These are phyloP conservation scores for Debaryomycetaceae sp. DNA, from an alignment of 1,139 yeast genomes.

Conservation along the genomic window DNA sequence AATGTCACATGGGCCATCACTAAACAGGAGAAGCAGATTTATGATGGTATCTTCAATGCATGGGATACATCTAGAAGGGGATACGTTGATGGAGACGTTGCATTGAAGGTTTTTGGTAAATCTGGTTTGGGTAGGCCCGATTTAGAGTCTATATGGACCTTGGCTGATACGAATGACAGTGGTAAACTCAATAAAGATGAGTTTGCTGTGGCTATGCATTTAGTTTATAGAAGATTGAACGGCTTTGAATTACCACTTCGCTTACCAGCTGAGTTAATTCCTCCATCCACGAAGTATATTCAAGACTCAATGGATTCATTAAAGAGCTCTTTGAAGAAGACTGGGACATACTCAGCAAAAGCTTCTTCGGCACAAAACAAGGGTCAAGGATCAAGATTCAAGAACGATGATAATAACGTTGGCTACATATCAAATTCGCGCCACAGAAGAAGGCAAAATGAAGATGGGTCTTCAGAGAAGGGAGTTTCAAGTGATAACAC, in stretches of 20 bases:
- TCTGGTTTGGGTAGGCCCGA: slow-evolving; percentile 85
- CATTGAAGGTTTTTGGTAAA: slow-evolving; percentile 83
- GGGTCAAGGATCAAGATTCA: slow-evolving; percentile 56
- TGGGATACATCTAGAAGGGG: slow-evolving; percentile 78
- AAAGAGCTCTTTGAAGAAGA: slow-evolving; percentile 42
- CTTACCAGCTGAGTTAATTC: slow-evolving; percentile 70
- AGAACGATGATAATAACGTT: slow-evolving; percentile 59
- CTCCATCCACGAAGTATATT: slow-evolving; percentile 70
- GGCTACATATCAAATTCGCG: slow-evolving; percentile 68
- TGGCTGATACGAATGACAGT: slow-evolving; percentile 66
- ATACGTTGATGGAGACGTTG: slow-evolving; percentile 72
- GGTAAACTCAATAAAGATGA: slow-evolving; percentile 76
- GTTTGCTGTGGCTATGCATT: slow-evolving; percentile 81
- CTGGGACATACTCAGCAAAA: slow-evolving; percentile 39
- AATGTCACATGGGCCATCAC: slow-evolving; percentile 74
- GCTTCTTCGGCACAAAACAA: slow-evolving; percentile 11
- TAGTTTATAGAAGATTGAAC: slow-evolving; percentile 70
- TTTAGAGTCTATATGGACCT: slow-evolving; percentile 86
- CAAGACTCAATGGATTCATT: slow-evolving; percentile 44
- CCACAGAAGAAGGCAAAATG: slow-evolving; percentile 41
- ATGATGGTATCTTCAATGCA: slow-evolving; percentile 82
- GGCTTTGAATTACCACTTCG: slow-evolving; percentile 71
- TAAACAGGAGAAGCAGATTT: slow-evolving; percentile 79
- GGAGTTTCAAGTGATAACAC: slow-evolving; percentile 21
- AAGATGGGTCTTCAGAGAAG: slow-evolving; percentile 9